phyloP scores from a whole-genome alignment of 495 filamentous ascomycete genomes.

The Aspergillus wentii region DNA sequence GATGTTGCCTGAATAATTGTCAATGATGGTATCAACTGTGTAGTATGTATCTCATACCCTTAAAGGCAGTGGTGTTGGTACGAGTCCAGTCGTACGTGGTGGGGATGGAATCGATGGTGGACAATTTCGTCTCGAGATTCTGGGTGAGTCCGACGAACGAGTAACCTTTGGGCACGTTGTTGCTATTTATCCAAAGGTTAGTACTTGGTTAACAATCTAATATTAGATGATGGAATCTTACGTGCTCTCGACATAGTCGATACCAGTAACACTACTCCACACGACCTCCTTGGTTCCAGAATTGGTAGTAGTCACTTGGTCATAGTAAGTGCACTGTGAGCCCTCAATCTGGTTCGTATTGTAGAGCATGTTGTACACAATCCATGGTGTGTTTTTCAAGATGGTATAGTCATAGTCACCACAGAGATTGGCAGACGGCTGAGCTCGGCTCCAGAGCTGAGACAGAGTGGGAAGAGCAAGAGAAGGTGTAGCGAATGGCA shows the following conservation, averaged over 20 bases:
- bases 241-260: slow-evolving; percentile 21
- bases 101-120: slow-evolving; percentile 29
- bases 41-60: no score
- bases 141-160: slow-evolving; percentile 32
- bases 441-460: neutral
- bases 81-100: slow-evolving; percentile 28
- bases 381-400: slow-evolving; percentile 27
- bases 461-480: slow-evolving; percentile 1
- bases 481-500: neutral
- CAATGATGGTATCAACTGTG: neutral
- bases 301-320: slow-evolving; percentile 11
- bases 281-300: slow-evolving; percentile 19
- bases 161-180: slow-evolving; percentile 34
- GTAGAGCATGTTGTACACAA: slow-evolving; percentile 38
- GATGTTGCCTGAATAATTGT: slow-evolving; percentile 20
- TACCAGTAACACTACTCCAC: slow-evolving; percentile 23
- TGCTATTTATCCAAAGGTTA: no score
- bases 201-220: no score
- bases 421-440: slow-evolving; percentile 14
- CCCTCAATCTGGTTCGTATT: slow-evolving; percentile 17
- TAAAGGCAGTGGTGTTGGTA: slow-evolving; percentile 27
- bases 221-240: slow-evolving; percentile 1
- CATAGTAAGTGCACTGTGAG: slow-evolving; percentile 30
- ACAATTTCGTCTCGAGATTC: slow-evolving; percentile 26
- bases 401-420: slow-evolving; percentile 24